Base-by-base conservation (phyloP, 2,329 filamentous ascomycete species). In the Aspergillus fischeri region DNA sequence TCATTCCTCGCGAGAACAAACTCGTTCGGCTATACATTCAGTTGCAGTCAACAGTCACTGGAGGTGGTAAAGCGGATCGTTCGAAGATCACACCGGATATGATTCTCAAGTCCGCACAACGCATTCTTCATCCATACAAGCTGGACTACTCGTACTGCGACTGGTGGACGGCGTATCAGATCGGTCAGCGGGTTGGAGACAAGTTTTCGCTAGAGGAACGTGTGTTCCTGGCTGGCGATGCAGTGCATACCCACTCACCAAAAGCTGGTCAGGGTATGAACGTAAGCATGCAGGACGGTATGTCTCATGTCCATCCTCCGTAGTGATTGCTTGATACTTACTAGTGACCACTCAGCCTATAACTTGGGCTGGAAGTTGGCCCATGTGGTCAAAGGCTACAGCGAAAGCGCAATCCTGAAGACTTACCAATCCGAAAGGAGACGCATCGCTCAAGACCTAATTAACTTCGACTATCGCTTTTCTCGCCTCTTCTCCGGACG, bases 161-260 rank as follows among this genome's bases (percentile, higher is more conserved):
- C 63, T 89, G 86, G 84, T 88, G 84, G 83, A 85, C 82, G 0
- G 85, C 83, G 0, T 89, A 88, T 63, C 81, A 88, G 59, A 87
- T 90, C 49, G 86, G 86, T 0, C 86, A 89, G 66, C 78, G 87
- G 5, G 81, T 88, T 0, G 84, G 82, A 3, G 80, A 78, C 1
- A 75, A 79, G 45, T 88, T 87, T 69, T 81, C 79, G 44, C 77
- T 77, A 6, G 72, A 77, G 11, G 78, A 82, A 25, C 80, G 86
- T 3, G 78, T 92, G 9, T 91, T 92, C 68, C 77, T 91, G 4
- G 85, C 86, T 0, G 88, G 88, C 2, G 88, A 90, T 70, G 87
- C 85, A 1, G 82, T 83, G 1, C 79, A 81, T 63, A 83, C 80
- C 1, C 79, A 81, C 63, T 64, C 61, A 2, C 65, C 65, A 2